Percentiles rank a stretch among this genome's conserved stretches.
Conservation (phyloP, 306 rosid genomes). For the Acacia acuminata region DNA sequence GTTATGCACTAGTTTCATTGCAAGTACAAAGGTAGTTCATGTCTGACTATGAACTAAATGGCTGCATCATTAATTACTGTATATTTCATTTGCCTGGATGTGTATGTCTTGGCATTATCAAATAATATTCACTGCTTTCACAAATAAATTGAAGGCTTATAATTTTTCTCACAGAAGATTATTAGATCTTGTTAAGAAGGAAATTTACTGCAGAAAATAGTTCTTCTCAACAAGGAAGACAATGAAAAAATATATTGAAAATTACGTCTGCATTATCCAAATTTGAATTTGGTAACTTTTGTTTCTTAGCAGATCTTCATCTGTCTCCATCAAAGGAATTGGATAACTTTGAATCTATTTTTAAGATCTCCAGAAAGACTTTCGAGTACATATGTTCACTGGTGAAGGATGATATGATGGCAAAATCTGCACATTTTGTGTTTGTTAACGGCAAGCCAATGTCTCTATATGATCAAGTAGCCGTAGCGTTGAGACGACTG, state of each 20-base stretch:
- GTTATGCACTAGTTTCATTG: background rate
- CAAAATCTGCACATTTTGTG: constrained; percentile 59
- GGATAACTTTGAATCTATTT: constrained; percentile 57
- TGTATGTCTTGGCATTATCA: background rate
- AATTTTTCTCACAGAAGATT: background rate
- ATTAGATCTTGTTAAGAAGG: background rate
- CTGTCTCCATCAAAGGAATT: constrained; percentile 49
- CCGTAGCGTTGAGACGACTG: constrained; percentile 82
- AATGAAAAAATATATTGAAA: background rate
- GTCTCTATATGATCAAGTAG: constrained; percentile 69
- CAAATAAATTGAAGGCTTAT: background rate
- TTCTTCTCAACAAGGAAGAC: background rate
- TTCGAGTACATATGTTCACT: constrained; percentile 86
- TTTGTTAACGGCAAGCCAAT: constrained; percentile 60
- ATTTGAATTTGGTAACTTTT: background rate
- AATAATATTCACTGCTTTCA: background rate
- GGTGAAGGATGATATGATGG: constrained; percentile 78
- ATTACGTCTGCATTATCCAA: background rate
- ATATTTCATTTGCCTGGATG: background rate
- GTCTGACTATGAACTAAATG: background rate
- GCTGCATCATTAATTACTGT: background rate
- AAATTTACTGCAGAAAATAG: background rate
- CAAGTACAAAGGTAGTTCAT: background rate
- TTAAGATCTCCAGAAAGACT: constrained; percentile 63
- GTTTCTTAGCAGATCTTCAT: constrained; percentile 53